Conservation (phyloP, 371 early-diverging fungal genomes). For the Rhizopus delemar region DNA sequence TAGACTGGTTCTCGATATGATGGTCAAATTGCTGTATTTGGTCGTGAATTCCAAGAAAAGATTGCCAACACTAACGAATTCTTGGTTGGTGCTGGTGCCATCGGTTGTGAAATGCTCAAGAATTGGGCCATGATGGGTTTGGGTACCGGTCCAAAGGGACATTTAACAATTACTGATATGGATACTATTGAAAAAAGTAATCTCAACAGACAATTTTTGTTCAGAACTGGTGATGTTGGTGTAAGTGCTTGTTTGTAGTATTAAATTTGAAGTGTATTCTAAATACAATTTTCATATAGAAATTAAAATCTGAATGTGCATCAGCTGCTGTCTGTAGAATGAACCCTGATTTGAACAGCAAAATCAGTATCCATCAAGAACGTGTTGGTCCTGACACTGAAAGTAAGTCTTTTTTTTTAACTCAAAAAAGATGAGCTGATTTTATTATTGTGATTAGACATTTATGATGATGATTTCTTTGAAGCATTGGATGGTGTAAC, state of each 20-base stretch:
- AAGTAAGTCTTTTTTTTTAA: constrained; percentile 25
- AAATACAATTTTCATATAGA: constrained; percentile 31
- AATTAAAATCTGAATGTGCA: constrained; percentile 95
- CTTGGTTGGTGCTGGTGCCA: constrained; percentile 99
- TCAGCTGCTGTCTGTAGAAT: constrained; percentile 88
- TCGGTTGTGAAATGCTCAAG: constrained; percentile 99
- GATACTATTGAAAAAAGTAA: constrained; percentile 98
- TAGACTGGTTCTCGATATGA: constrained; percentile 87
- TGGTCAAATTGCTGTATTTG: constrained; percentile 95
- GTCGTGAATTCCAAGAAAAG: constrained; percentile 86
- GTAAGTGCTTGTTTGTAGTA: constrained; percentile 30
- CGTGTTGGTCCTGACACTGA: constrained; percentile 98
- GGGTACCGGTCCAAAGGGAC: constrained; percentile 85
- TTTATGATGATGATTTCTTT: constrained; percentile 97
- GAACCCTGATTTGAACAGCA: constrained; percentile 87
- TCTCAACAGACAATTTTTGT: constrained; percentile 98
- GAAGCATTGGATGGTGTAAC: constrained; percentile 89
- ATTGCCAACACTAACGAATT: constrained; percentile 90
- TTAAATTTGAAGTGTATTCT: constrained; percentile 1
- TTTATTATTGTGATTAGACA: constrained; percentile 30
- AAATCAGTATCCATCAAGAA: constrained; percentile 88
- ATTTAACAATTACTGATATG: constrained; percentile 98
- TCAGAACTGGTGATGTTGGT: constrained; percentile 91
- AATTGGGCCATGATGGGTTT: constrained; percentile 99
- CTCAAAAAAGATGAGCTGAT: not conserved